phyloP scores from a whole-genome alignment of 2,329 filamentous ascomycete species.

The Aspergillus caelatus region DNA sequence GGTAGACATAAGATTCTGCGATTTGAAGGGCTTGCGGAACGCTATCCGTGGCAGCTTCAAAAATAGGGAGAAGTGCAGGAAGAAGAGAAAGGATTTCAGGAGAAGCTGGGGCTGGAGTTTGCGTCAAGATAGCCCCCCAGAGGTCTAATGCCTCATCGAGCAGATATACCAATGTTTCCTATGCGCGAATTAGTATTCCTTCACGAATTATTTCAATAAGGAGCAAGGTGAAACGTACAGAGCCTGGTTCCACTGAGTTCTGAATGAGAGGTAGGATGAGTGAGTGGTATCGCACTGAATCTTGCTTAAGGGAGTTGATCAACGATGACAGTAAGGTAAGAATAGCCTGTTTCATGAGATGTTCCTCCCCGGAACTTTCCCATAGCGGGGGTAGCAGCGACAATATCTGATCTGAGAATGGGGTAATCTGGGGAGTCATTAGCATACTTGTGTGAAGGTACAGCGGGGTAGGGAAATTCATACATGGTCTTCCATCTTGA shows the following conservation, averaged over 20 bases:
- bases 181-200: conserved; percentile 10
- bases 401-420: conserved; percentile 79
- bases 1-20: conserved; percentile 69
- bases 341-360: conserved; percentile 92
- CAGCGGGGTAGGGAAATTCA: conserved; percentile 18
- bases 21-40: conserved; percentile 65
- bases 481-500: conserved; percentile 76
- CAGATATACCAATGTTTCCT: conserved; percentile 73
- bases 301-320: conserved; percentile 79
- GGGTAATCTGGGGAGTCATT: conserved; percentile 51
- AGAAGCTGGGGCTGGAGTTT: conserved; percentile 63
- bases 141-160: conserved; percentile 91
- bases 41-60: conserved; percentile 68
- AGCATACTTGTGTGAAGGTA: conserved; percentile 1
- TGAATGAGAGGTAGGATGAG: conserved; percentile 81
- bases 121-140: conserved; percentile 74
- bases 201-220: neutral
- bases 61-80: conserved; percentile 64
- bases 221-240: conserved; percentile 49
- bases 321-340: conserved; percentile 82
- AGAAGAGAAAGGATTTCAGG: conserved; percentile 65
- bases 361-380: conserved; percentile 82
- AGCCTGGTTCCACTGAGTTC: conserved; percentile 75
- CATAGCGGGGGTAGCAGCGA: conserved; percentile 78
- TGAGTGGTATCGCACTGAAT: conserved; percentile 76